Percentiles rank a stretch among this genome's conserved stretches.
Conservation (phyloP, 2,329 filamentous ascomycete genomes). For the Cytospora piceicola region DNA sequence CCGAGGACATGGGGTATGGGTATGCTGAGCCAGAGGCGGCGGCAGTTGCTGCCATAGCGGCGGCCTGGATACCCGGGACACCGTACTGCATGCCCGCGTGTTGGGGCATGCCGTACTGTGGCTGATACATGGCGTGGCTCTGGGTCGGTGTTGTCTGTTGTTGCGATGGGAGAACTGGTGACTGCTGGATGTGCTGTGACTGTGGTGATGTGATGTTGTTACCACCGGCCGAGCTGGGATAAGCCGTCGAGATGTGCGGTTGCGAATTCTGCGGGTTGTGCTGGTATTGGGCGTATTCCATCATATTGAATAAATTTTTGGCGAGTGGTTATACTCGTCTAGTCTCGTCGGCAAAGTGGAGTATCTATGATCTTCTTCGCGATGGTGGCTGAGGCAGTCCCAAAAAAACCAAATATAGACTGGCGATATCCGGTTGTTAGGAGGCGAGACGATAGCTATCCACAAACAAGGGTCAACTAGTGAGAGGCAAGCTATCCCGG, state of each 20-base stretch:
- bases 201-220: slow-evolving; percentile 74
- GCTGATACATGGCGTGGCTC: slow-evolving; percentile 78
- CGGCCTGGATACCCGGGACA: slow-evolving; percentile 82
- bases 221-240: slow-evolving; percentile 59
- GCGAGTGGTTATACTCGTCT: slow-evolving; percentile 1
- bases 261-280: slow-evolving; percentile 68
- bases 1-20: slow-evolving; percentile 69
- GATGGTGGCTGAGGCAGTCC: neutral
- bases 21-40: slow-evolving; percentile 83
- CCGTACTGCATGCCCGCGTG: slow-evolving; percentile 76
- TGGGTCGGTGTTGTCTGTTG: slow-evolving; percentile 68
- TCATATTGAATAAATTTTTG: slow-evolving; percentile 43
- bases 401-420: neutral
- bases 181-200: slow-evolving; percentile 70
- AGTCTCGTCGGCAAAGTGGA: neutral
- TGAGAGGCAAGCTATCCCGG: slow-evolving; percentile 17
- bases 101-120: slow-evolving; percentile 74
- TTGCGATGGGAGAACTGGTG: slow-evolving; percentile 80
- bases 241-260: slow-evolving; percentile 62
- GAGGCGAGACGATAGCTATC: neutral
- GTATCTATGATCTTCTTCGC: neutral
- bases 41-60: slow-evolving; percentile 89
- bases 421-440: neutral
- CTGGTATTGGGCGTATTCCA: slow-evolving; percentile 78
- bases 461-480: neutral